These are phyloP conservation scores for Dictyostelium brefeldianum DNA, from an alignment of 78 protist genomes.

Conservation along the genomic window DNA sequence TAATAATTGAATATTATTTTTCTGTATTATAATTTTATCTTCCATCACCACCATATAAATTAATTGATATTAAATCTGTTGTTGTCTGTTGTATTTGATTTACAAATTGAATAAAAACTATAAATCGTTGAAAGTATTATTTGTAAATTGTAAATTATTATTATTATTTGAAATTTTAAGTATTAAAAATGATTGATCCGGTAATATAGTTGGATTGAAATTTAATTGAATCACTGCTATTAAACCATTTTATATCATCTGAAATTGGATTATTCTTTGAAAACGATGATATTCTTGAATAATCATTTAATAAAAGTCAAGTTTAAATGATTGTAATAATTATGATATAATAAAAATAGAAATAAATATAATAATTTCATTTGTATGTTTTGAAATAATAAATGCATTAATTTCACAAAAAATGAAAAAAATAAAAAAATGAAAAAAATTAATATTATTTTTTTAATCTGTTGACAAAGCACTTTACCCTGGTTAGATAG, in stretches of 20 bases:
- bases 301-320: not conserved
- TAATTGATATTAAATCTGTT: not conserved
- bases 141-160: not conserved
- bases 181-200: constrained; percentile 3
- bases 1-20: no score
- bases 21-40: no score
- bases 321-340: not conserved
- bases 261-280: not conserved
- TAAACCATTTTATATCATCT: not conserved
- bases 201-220: not conserved
- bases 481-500: no score
- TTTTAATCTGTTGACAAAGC: no score
- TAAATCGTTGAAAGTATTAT: not conserved
- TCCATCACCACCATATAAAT: not conserved
- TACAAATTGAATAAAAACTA: constrained; percentile 4
- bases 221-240: not conserved
- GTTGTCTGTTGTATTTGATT: not conserved
- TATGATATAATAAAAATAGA: not conserved
- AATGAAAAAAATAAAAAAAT: not conserved
- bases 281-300: not conserved
- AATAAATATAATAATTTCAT: not conserved
- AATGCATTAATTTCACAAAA: not conserved
- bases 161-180: not conserved
- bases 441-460: not conserved
- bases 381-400: no score